phyloP scores from a whole-genome alignment of 306 rosid species.

The peach (Prunus persica) region DNA sequence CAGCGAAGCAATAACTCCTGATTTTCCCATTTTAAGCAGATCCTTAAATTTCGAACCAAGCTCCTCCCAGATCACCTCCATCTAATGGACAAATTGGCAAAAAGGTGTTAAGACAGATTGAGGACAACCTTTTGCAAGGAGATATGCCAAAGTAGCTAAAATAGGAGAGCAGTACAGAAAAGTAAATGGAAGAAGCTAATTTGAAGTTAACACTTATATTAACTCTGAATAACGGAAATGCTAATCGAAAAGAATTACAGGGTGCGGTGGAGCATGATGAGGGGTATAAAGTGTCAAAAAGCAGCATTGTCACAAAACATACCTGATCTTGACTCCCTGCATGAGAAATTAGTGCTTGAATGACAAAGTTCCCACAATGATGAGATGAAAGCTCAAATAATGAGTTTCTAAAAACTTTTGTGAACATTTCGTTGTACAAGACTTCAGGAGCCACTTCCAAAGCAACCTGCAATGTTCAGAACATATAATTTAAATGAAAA shows the following conservation, averaged over 20 bases:
- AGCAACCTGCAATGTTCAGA: conserved; percentile 59
- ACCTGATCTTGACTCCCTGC: conserved; percentile 57
- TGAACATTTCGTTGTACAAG: conserved; percentile 62
- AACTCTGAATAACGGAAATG: conserved; percentile 6
- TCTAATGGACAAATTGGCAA: conserved; percentile 38
- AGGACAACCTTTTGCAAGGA: not conserved
- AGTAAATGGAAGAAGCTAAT: conserved; percentile 2
- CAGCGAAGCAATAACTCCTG: conserved; percentile 87
- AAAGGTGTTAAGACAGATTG: not conserved
- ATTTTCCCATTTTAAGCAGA: conserved; percentile 76
- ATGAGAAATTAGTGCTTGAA: conserved; percentile 84
- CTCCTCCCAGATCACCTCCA: conserved; percentile 84
- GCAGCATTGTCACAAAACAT: conserved; percentile 14
- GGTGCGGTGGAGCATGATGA: not conserved
- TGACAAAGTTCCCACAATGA: conserved; percentile 83
- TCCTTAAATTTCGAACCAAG: conserved; percentile 65
- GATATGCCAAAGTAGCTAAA: conserved; percentile 13
- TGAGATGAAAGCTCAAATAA: conserved; percentile 75
- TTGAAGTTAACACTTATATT: not conserved
- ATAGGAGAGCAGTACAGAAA: not conserved
- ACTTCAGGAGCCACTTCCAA: conserved; percentile 89
- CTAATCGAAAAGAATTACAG: not conserved
- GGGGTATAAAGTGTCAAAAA: not conserved
- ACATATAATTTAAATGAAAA: conserved; percentile 5
- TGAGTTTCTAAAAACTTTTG: conserved; percentile 64